Conservation (phyloP, 345 rosid species). For the Linum usitatissimum region DNA sequence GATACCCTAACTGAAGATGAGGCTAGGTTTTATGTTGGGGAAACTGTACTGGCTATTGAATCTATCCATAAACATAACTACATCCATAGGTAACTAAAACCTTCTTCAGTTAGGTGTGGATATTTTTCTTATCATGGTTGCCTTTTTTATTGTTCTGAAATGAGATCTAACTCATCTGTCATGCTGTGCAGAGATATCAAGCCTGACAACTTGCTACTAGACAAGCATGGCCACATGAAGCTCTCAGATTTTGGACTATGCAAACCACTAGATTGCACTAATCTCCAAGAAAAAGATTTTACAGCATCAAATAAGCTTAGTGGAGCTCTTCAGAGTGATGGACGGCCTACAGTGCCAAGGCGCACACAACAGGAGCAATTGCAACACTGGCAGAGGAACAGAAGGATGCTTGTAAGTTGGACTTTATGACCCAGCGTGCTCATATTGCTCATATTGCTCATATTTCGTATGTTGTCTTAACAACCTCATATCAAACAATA, state of each 20-base stretch:
- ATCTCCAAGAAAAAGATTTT: slow-evolving; percentile 36
- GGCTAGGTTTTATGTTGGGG: slow-evolving; percentile 54
- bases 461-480: background rate
- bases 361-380: slow-evolving; percentile 60
- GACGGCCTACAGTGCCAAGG: slow-evolving; percentile 42
- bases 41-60: slow-evolving; percentile 59
- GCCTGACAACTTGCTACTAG: slow-evolving; percentile 61
- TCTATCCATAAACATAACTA: slow-evolving; percentile 64
- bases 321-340: slow-evolving; percentile 37
- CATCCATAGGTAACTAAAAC: slow-evolving; percentile 39
- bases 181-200: slow-evolving; percentile 47
- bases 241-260: slow-evolving; percentile 66
- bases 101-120: background rate
- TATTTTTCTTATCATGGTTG: background rate
- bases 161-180: slow-evolving; percentile 8
- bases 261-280: slow-evolving; percentile 52
- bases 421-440: too few species aligned
- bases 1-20: slow-evolving; percentile 56
- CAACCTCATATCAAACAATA: background rate
- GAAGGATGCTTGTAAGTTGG: slow-evolving; percentile 47
- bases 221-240: slow-evolving; percentile 52
- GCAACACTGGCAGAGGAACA: slow-evolving; percentile 62
- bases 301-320: slow-evolving; percentile 26
- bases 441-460: background rate
- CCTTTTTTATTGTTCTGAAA: background rate